These are phyloP conservation scores for Sungouiozyma ichnusensis DNA, from an alignment of 805 yeast genomes.

Conservation along the genomic window DNA sequence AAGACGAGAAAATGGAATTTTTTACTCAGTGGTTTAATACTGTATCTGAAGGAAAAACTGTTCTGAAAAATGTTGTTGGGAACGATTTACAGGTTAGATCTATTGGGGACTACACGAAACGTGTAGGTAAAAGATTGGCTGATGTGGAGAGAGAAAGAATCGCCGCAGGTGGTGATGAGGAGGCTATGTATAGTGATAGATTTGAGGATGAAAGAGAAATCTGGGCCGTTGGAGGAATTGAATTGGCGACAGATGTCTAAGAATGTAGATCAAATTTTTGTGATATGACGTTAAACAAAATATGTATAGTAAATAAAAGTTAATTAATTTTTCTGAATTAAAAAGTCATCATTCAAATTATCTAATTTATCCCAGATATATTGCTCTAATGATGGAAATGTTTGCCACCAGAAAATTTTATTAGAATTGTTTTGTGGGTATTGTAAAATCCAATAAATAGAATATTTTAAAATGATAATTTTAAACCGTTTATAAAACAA, in stretches of 20 bases:
- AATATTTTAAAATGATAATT: no score
- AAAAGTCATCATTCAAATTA: constrained; percentile 1
- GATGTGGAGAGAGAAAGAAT: constrained; percentile 78
- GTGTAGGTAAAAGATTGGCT: constrained; percentile 85
- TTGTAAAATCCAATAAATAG: constrained; percentile 8
- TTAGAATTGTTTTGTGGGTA: constrained; percentile 12
- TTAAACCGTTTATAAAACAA: not conserved
- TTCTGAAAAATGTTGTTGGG: constrained; percentile 32
- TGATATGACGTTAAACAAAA: not conserved
- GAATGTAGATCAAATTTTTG: not conserved
- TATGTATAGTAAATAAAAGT: not conserved
- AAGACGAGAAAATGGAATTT: constrained; percentile 42
- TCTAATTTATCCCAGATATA: constrained; percentile 20
- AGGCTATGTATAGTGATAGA: constrained; percentile 72
- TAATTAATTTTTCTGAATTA: not conserved
- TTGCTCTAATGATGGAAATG: constrained; percentile 12
- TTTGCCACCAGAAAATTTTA: constrained; percentile 25
- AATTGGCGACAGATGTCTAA: constrained; percentile 26
- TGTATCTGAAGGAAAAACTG: constrained; percentile 24
- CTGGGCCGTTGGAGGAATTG: constrained; percentile 78
- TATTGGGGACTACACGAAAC: constrained; percentile 74
- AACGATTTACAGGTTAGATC: constrained; percentile 60
- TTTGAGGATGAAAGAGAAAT: constrained; percentile 79
- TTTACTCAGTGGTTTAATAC: constrained; percentile 58
- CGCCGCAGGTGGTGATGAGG: constrained; percentile 83